Evolutionary conservation across 2,329 filamentous ascomycete genomes (phyloP).

Genomic region (Colletotrichum paranaense): DNA sequence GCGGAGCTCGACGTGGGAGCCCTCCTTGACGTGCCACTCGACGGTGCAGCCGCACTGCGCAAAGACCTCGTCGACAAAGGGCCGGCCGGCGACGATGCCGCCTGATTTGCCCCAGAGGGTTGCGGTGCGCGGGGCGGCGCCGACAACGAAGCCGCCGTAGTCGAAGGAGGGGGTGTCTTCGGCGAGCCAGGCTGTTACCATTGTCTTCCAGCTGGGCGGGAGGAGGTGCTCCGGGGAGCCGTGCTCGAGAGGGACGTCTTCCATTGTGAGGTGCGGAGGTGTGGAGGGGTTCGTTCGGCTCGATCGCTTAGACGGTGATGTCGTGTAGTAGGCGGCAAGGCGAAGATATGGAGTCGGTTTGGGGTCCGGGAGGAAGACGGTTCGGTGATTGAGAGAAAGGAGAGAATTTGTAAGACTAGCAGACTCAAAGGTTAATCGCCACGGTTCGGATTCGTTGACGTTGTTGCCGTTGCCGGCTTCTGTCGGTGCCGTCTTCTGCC

Average conservation of each 20-base stretch:
- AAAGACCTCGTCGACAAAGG: slow-evolving; percentile 97
- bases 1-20: slow-evolving; percentile 70
- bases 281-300: background rate
- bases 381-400: background rate
- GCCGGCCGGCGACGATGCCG: slow-evolving; percentile 89
- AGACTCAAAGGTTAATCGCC: background rate
- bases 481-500: slow-evolving; percentile 17
- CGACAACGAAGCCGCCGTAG: slow-evolving; percentile 97
- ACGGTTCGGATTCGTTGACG: slow-evolving; percentile 9
- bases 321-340: background rate
- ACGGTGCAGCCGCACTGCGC: slow-evolving; percentile 90
- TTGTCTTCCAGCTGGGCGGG: slow-evolving; percentile 84
- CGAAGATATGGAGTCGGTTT: background rate
- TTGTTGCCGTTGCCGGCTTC: slow-evolving; percentile 7
- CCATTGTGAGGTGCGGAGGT: slow-evolving; percentile 7
- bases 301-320: background rate
- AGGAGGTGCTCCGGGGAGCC: slow-evolving; percentile 75
- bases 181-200: slow-evolving; percentile 86
- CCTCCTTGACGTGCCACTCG: slow-evolving; percentile 87
- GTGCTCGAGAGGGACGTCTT: slow-evolving; percentile 41
- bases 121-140: slow-evolving; percentile 71
- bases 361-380: background rate
- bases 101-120: slow-evolving; percentile 77
- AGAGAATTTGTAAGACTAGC: background rate
- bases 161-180: slow-evolving; percentile 98